Evolutionary conservation across 441 rosid genomes (phyloP), one percentile per base, ranked within the genome.

Genomic region (Erodium chrysanthum): DNA sequence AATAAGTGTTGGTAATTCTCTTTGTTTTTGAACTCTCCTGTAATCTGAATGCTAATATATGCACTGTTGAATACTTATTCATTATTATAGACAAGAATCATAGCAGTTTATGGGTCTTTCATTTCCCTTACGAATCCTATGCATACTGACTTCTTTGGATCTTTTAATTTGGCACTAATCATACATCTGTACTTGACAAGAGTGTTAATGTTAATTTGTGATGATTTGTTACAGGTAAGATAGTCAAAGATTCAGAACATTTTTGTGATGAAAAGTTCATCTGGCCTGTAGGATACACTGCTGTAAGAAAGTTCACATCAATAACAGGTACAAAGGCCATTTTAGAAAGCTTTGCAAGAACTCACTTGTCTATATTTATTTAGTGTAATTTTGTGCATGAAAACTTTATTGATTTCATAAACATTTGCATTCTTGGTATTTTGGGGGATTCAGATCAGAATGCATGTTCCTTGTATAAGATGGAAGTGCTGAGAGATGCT

Each of bases 221-320:
- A 44, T 44, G 50, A 44, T 75, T n/a, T 75, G 61, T 76, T 78
- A 40, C 88, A 93, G 98, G 98, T 68, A 89, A 83, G 80, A 80
- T 93, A 66, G 96, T 86, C 68, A 89, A 86, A 75, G 97, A 89
- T 76, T 91, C 96, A 0, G 85, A 83, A 70, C 82, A 82, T 76
- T 93, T 93, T 72, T 91, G 84, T 73, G 90, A 85, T 81, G 87
- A 83, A 71, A 82, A 79, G 68, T 82, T 77, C 74, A 82, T 84
- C 71, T 94, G 98, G 89, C 98, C 97, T 69, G 97, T 91, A 79
- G 98, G 97, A 64, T 94, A 94, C 78, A 84, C 91, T 71, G 97
- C 96, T 18, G 14, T 82, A 70, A 84, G 98, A 80, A 88, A 88
- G 76, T 94, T 85, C 76, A 75, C 78, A 70, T 94, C 98, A 69